Conservation (phyloP, 768 basidiomycete species). For the Mycena galopus region DNA sequence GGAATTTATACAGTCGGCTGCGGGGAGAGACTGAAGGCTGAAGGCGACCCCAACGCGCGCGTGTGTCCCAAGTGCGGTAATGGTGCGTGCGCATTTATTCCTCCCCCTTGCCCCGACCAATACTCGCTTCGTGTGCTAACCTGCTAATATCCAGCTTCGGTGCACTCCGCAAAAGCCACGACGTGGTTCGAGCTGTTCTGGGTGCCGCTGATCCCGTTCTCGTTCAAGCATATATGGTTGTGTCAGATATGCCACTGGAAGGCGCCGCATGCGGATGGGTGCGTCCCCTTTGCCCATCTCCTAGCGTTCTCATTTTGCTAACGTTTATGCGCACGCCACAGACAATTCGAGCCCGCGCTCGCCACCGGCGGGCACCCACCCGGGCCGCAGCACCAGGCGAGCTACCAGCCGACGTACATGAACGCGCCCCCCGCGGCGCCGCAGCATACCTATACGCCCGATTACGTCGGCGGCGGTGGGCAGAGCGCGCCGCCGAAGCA, state of each 20-base stretch:
- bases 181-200: constrained; percentile 85
- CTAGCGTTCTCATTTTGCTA: neutral
- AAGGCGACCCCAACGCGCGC: constrained; percentile 63
- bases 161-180: constrained; percentile 71
- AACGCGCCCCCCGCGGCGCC: neutral
- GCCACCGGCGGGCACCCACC: neutral
- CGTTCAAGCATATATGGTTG: constrained; percentile 73
- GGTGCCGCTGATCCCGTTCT: constrained; percentile 77
- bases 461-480: neutral
- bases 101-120: too few relatives aligned
- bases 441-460: neutral
- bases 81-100: neutral
- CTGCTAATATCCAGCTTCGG: constrained; percentile 50
- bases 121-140: too few relatives aligned
- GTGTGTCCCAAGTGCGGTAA: constrained; percentile 82
- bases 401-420: constrained; percentile 18
- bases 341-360: constrained; percentile 14
- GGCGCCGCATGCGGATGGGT: constrained; percentile 44
- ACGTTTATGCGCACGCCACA: neutral
- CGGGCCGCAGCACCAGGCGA: constrained; percentile 1
- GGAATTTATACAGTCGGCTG: constrained; percentile 67
- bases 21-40: constrained; percentile 68
- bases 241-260: constrained; percentile 82
- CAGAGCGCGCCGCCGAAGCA: neutral
- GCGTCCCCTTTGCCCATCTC: neutral